Evolutionary conservation across 176 grass and related monocot species (phyloP), one percentile per base, ranked within the genome.

Genomic region (Carex cristatella): DNA sequence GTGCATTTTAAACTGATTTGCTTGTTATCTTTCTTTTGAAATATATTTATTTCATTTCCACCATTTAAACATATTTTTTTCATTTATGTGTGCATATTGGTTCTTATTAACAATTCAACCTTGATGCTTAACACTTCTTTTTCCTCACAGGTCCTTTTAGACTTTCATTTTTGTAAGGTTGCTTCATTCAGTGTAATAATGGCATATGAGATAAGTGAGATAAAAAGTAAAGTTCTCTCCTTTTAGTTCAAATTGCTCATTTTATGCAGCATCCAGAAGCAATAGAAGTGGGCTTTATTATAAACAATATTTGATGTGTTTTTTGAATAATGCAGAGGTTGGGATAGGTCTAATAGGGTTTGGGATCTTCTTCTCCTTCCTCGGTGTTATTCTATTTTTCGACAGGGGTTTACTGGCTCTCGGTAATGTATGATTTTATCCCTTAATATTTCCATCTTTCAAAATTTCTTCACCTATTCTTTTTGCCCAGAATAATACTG

Each of bases 371-470:
- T 98, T 98, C 88, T 87, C 92, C 19, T 94, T 98, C 86, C 89
- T 98, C 66, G 95, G 87, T 65, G 79, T 94, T 66, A 90, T 98
- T 79, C 91, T 98, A 85, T 93, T 98, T 84, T 98, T 98, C 6
- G 95, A 98, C 64, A 91, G 95, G 86, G 95, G 95, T 48, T 93
- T 98, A 85, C 94, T 98, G 81, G 95, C 95, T 88, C 92, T 98
- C 30, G 95, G 92, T 93, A 98, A 98, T 23, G 23, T 23, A 23
- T 89, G 95, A 84, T 80, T 81, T 83, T 79, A 64, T 56, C 82
- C 23, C 79, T 63, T 84, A 80, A 0, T 61, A 53, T 84, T 65
- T 75, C 65, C 31, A 69, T 91, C 2, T 44, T 81, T 83, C 6
- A 37, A 79, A 44, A n/a, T 56, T 53, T 55, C 23, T 31, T n/a